Percentiles rank a stretch among this genome's conserved stretches.
phyloP scores from a whole-genome alignment of 441 rosid species.

The Croton setiger region DNA sequence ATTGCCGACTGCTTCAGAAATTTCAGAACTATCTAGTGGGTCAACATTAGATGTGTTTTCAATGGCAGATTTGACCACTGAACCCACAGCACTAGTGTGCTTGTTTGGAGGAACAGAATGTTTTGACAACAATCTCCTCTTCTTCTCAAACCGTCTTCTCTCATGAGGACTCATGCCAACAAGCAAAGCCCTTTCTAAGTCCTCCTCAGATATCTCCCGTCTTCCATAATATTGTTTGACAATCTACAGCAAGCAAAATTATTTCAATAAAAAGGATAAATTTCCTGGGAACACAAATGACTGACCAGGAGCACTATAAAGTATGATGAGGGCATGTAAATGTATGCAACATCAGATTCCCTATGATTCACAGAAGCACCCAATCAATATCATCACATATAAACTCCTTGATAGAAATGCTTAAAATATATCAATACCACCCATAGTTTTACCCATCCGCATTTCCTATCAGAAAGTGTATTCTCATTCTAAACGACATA shows the following conservation, averaged over 20 bases:
- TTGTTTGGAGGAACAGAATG: slow-evolving; percentile 29
- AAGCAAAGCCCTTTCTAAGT: slow-evolving; percentile 78
- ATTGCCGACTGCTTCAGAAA: slow-evolving; percentile 15
- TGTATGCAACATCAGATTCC: not conserved
- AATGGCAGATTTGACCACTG: slow-evolving; percentile 7
- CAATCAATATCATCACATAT: not conserved
- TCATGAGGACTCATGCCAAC: slow-evolving; percentile 91
- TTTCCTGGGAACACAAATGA: not conserved
- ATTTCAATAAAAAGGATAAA: slow-evolving; percentile 3
- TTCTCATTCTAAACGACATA: not conserved
- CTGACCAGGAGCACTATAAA: not conserved
- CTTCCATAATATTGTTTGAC: slow-evolving; percentile 83
- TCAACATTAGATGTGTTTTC: slow-evolving; percentile 21
- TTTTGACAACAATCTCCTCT: slow-evolving; percentile 50
- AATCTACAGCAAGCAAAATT: slow-evolving; percentile 41
- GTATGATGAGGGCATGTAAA: not conserved
- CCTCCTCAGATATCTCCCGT: slow-evolving; percentile 71
- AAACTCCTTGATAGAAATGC: not conserved
- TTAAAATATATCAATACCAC: not conserved
- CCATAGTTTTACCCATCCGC: not conserved
- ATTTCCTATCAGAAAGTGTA: not conserved
- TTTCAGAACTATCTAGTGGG: slow-evolving; percentile 17
- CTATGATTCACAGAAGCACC: not conserved
- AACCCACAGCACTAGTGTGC: slow-evolving; percentile 21
- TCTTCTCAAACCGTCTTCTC: slow-evolving; percentile 64